Conservation (phyloP, 1,284 basidiomycete genomes). For the Moesziomyces aphidis region DNA sequence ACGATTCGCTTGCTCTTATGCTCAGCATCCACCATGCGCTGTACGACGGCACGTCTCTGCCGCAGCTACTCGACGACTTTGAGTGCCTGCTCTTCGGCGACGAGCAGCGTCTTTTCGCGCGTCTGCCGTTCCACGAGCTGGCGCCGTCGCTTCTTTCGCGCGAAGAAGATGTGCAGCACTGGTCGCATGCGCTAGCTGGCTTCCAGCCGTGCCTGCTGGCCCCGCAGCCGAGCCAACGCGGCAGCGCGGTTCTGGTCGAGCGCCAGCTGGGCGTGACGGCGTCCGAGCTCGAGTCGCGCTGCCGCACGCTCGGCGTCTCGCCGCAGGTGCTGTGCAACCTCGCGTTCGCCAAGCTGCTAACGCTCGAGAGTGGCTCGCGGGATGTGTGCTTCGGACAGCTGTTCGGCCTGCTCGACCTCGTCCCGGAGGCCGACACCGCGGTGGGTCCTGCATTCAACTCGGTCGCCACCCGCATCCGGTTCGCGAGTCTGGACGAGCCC, state of each 20-base stretch:
- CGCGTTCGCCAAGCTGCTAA: constrained; percentile 56
- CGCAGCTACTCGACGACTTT: constrained; percentile 50
- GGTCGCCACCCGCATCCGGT: constrained; percentile 50
- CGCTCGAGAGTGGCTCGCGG: constrained; percentile 27
- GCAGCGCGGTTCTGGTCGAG: constrained; percentile 15
- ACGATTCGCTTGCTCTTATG: constrained; percentile 2
- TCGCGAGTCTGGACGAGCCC: constrained; percentile 15
- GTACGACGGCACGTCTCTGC: constrained; percentile 55
- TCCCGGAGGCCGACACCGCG: constrained; percentile 49
- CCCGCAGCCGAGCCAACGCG: not conserved
- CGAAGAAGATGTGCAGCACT: constrained; percentile 44
- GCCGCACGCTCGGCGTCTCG: constrained; percentile 42
- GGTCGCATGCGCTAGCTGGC: constrained; percentile 33
- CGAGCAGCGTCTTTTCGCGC: not conserved
- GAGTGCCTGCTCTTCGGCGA: constrained; percentile 11
- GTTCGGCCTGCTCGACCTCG: constrained; percentile 51
- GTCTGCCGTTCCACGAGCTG: constrained; percentile 40
- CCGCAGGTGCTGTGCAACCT: constrained; percentile 57
- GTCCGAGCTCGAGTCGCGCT: constrained; percentile 26
- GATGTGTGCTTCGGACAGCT: constrained; percentile 65
- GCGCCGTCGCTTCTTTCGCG: constrained; percentile 50
- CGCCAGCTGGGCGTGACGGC: constrained; percentile 13
- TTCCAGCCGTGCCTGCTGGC: constrained; percentile 30
- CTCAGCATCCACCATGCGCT: constrained; percentile 57
- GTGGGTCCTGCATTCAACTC: constrained; percentile 64